phyloP scores from a whole-genome alignment of 1,284 basidiomycete genomes.

The Moniliophthora roreri region DNA sequence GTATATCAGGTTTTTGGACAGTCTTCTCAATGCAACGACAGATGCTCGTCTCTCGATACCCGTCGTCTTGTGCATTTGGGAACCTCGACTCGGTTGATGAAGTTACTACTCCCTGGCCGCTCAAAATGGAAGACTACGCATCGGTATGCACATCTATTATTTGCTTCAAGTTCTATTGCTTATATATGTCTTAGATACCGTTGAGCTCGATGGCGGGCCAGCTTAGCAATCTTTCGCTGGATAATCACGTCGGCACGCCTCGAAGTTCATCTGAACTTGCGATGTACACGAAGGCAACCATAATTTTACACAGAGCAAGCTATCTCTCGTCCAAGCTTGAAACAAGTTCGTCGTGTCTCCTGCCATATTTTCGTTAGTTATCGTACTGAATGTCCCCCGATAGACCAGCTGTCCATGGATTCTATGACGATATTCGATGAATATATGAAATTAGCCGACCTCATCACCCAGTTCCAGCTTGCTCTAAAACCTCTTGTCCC shows the following conservation, averaged over 20 bases:
- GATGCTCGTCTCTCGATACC: background rate
- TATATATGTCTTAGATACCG: background rate
- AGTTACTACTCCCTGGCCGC: conserved; percentile 5
- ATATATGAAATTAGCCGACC: background rate
- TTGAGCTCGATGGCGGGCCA: background rate
- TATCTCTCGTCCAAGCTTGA: background rate
- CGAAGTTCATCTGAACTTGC: background rate
- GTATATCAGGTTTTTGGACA: conserved; percentile 7
- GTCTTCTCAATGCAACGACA: conserved; percentile 5
- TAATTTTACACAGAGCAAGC: conserved; percentile 2
- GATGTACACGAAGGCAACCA: conserved; percentile 4
- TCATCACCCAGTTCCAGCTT: background rate
- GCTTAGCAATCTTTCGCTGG: background rate
- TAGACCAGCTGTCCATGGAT: background rate
- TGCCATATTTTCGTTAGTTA: background rate
- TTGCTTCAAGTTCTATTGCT: background rate
- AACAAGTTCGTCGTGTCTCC: background rate
- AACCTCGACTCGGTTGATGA: background rate
- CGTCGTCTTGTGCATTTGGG: conserved; percentile 1
- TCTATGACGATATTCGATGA: background rate
- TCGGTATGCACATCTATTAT: background rate
- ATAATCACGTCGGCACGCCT: background rate
- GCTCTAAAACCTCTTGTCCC: background rate
- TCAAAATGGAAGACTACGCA: background rate
- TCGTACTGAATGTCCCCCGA: background rate